Evolutionary conservation across 1,139 yeast species (phyloP).

Genomic region (Nakaseomyces kungkrabaensis): DNA sequence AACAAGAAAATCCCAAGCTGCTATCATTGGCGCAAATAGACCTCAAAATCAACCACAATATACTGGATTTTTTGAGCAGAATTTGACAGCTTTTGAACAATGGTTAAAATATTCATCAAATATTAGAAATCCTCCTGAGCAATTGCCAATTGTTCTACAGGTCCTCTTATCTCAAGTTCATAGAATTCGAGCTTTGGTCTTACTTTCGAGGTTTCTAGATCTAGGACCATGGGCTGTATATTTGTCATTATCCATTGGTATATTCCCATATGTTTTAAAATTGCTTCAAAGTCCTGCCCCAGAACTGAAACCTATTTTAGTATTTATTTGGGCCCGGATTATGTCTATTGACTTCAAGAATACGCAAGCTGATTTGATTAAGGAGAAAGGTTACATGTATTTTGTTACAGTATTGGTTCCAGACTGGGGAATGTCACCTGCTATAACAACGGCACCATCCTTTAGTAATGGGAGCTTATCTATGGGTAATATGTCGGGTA

Average conservation of each 20-base stretch:
- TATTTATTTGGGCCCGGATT: conserved; percentile 95
- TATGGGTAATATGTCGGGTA: conserved; percentile 24
- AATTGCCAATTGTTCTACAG: conserved; percentile 85
- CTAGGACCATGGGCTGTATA: conserved; percentile 98
- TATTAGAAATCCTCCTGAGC: conserved; percentile 84
- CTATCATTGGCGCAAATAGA: conserved; percentile 12
- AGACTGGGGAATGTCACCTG: conserved; percentile 32
- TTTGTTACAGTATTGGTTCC: conserved; percentile 66
- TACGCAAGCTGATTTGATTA: conserved; percentile 85
- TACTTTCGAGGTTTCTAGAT: conserved; percentile 78
- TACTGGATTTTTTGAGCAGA: conserved; percentile 91
- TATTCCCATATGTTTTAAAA: conserved; percentile 88
- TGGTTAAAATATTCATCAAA: conserved; percentile 91
- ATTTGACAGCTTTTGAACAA: conserved; percentile 87
- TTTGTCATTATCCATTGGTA: conserved; percentile 84
- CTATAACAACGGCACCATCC: conserved; percentile 27
- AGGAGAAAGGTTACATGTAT: conserved; percentile 85
- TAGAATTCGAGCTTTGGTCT: conserved; percentile 75
- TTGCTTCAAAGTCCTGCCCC: conserved; percentile 91
- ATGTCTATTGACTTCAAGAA: conserved; percentile 90
- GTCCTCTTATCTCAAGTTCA: conserved; percentile 90
- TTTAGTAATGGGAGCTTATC: conserved; percentile 21
- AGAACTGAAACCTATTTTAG: conserved; percentile 85
- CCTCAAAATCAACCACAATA: conserved; percentile 52
- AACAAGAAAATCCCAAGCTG: conserved; percentile 10